phyloP scores from a whole-genome alignment of 1,284 basidiomycete species.

The Cryptococcus jaspeensis region DNA sequence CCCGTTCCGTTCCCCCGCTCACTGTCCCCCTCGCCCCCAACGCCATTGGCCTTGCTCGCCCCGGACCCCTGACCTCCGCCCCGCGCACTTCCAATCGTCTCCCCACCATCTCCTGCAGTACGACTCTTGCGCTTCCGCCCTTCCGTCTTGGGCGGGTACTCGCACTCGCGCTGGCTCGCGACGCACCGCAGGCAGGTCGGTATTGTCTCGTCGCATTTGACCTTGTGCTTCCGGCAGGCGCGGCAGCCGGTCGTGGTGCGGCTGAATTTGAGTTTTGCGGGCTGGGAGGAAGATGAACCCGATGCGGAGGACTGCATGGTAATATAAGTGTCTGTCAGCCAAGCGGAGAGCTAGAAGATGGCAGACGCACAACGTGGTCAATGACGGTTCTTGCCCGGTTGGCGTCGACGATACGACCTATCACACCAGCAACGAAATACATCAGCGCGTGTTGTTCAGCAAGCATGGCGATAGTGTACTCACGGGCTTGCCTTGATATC shows the following conservation, averaged over 20 bases:
- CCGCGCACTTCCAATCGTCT: background rate
- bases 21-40: background rate
- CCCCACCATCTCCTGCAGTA: background rate
- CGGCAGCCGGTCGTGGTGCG: slow-evolving; percentile 27
- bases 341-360: background rate
- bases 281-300: background rate
- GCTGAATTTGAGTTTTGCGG: slow-evolving; percentile 20
- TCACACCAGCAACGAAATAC: no score
- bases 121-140: slow-evolving; percentile 10
- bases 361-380: slow-evolving; percentile 13
- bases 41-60: background rate
- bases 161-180: slow-evolving; percentile 21
- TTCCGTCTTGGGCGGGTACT: slow-evolving; percentile 16
- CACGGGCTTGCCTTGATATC: slow-evolving; percentile 28
- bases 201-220: slow-evolving; percentile 33
- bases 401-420: slow-evolving; percentile 31
- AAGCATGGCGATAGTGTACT: slow-evolving; percentile 14
- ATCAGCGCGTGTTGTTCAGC: no score
- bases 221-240: slow-evolving; percentile 24
- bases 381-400: slow-evolving; percentile 23
- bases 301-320: background rate
- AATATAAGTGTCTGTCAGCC: background rate
- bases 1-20: background rate
- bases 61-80: background rate
- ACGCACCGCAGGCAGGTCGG: slow-evolving; percentile 29